These are phyloP conservation scores for Zymoseptoria crescenta DNA, from an alignment of 2,329 filamentous ascomycete genomes.

Conservation along the genomic window DNA sequence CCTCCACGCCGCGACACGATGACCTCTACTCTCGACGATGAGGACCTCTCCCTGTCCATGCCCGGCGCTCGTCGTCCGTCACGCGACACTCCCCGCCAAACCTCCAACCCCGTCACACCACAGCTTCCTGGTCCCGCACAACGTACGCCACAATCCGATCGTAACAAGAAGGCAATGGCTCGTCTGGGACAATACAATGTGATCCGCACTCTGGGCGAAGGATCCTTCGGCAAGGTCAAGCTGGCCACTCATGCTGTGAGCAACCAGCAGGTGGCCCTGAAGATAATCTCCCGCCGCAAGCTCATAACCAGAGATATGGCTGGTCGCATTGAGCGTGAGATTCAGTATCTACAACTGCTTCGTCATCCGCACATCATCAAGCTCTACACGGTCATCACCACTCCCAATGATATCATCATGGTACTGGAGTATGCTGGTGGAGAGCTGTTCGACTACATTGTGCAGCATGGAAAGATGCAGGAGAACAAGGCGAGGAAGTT, in stretches of 20 bases:
- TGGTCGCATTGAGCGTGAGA: conserved; percentile 92
- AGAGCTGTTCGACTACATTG: conserved; percentile 97
- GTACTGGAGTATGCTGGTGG: conserved; percentile 95
- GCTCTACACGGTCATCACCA: conserved; percentile 95
- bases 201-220: conserved; percentile 84
- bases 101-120: conserved; percentile 2
- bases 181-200: conserved; percentile 89
- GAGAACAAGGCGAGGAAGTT: conserved; percentile 92
- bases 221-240: conserved; percentile 98
- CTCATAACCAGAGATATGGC: conserved; percentile 97
- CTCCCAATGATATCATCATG: conserved; percentile 93
- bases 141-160: conserved; percentile 18
- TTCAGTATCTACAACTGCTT: conserved; percentile 91
- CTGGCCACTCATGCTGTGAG: conserved; percentile 87
- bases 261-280: conserved; percentile 90
- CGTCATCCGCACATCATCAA: conserved; percentile 99
- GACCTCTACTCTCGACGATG: conserved; percentile 34
- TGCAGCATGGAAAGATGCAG: conserved; percentile 83
- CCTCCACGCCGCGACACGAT: conserved; percentile 15
- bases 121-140: conserved; percentile 14
- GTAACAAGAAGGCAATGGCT: conserved; percentile 32
- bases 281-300: conserved; percentile 95
- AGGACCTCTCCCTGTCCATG: conserved; percentile 35
- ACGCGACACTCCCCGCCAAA: conserved; percentile 30
- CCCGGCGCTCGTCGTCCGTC: conserved; percentile 23